Evolutionary conservation across 441 rosid species (phyloP).

Genomic region (Biscutella laevigata): DNA sequence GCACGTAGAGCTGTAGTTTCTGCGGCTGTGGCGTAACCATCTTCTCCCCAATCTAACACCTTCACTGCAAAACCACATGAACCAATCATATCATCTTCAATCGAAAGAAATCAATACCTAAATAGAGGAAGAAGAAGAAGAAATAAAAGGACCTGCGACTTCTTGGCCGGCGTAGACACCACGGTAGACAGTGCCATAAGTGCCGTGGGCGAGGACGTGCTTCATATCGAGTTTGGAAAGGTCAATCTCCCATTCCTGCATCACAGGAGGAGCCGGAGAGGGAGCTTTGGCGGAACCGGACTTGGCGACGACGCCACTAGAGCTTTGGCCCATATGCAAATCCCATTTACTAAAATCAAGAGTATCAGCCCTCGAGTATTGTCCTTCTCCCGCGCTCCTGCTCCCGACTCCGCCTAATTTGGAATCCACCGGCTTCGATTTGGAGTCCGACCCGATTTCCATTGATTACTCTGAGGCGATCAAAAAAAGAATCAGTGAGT

Average conservation of each 20-base stretch:
- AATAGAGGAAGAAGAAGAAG: too few species aligned
- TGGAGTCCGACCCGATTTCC: background rate
- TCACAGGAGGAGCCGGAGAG: constrained; percentile 12
- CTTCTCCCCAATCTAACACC: constrained; percentile 69
- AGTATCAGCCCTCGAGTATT: constrained; percentile 39
- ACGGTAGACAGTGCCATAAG: constrained; percentile 60
- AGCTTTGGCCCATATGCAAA: constrained; percentile 45
- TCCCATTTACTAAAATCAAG: constrained; percentile 57
- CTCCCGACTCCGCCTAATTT: constrained; percentile 27
- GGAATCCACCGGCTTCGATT: background rate
- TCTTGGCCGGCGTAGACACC: constrained; percentile 57
- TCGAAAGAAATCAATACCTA: too few species aligned
- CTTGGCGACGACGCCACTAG: constrained; percentile 36
- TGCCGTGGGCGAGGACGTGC: constrained; percentile 52
- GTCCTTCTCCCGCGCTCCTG: constrained; percentile 31
- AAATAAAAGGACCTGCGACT: constrained; percentile 52
- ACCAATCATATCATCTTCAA: too few species aligned
- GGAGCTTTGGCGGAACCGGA: constrained; percentile 24
- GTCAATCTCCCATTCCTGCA: constrained; percentile 70
- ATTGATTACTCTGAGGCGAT: too few species aligned
- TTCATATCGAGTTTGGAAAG: constrained; percentile 48
- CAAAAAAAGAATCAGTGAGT: too few species aligned
- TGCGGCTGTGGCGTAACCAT: constrained; percentile 44
- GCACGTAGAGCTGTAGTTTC: constrained; percentile 48
- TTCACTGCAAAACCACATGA: too few species aligned